Percentiles rank a stretch among this genome's conserved stretches.
Conservation (phyloP, 129 eudicot genomes). For the Rutidosis leptorrhynchoides region DNA sequence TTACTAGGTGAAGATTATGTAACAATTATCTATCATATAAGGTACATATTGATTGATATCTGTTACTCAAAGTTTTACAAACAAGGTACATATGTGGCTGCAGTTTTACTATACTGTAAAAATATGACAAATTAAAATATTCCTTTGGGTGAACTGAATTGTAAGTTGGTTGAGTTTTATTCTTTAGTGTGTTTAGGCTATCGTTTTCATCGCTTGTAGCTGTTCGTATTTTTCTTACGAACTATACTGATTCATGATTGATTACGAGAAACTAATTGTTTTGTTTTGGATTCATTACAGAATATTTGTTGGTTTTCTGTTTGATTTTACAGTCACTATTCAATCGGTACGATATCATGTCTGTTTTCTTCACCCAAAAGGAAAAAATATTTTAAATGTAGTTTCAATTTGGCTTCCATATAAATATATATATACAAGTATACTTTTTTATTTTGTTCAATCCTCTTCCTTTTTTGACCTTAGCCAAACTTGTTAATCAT, state of each 20-base stretch:
- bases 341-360: neutral
- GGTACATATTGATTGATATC: no score
- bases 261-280: no score
- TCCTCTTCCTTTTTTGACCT: neutral
- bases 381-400: neutral
- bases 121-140: constrained; percentile 30
- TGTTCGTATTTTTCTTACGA: no score
- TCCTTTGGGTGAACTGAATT: neutral
- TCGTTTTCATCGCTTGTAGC: no score
- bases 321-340: neutral
- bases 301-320: neutral
- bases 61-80: no score
- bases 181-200: neutral
- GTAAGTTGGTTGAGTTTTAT: neutral
- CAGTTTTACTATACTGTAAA: constrained; percentile 9
- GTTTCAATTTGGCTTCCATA: constrained; percentile 5
- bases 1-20: no score
- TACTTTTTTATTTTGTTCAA: neutral
- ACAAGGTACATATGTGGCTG: no score
- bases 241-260: no score
- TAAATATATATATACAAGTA: neutral
- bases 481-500: neutral
- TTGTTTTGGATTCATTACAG: neutral
- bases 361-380: constrained; percentile 13
- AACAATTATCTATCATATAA: no score